phyloP scores from a whole-genome alignment of 2,329 filamentous ascomycete genomes.

The Aspergillus pseudotamarii region DNA sequence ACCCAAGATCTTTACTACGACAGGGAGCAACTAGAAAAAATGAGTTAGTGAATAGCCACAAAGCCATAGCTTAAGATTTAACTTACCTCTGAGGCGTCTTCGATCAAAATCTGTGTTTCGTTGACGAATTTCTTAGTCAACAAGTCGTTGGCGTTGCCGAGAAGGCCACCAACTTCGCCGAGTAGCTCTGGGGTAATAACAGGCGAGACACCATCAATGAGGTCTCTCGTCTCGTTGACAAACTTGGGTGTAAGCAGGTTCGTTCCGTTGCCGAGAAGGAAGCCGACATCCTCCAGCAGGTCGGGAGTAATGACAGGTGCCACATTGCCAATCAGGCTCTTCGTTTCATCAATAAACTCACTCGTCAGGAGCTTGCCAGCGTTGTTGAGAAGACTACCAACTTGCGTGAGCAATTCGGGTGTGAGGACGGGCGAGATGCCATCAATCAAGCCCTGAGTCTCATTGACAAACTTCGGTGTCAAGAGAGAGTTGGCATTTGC shows the following conservation, averaged over 20 bases:
- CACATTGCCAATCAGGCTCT: conserved; percentile 24
- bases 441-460: conserved; percentile 25
- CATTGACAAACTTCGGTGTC: conserved; percentile 27
- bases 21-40: conserved; percentile 31
- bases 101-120: conserved; percentile 31
- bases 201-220: conserved; percentile 32
- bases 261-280: conserved; percentile 35
- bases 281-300: conserved; percentile 32
- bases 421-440: conserved; percentile 26
- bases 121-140: conserved; percentile 28
- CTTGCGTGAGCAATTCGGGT: conserved; percentile 24
- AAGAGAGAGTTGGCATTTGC: conserved; percentile 24
- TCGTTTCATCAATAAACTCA: conserved; percentile 30
- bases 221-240: conserved; percentile 30
- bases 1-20: conserved; percentile 32
- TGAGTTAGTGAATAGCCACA: conserved; percentile 10
- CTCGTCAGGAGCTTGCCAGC: conserved; percentile 29
- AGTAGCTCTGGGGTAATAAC: conserved; percentile 33
- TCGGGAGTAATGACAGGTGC: conserved; percentile 28
- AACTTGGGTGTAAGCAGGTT: conserved; percentile 33
- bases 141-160: conserved; percentile 21
- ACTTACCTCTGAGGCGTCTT: conserved; percentile 34
- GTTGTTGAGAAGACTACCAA: conserved; percentile 26
- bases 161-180: conserved; percentile 26
- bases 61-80: not conserved